Base-by-base conservation (phyloP, 345 rosid species). In the Durio zibethinus region DNA sequence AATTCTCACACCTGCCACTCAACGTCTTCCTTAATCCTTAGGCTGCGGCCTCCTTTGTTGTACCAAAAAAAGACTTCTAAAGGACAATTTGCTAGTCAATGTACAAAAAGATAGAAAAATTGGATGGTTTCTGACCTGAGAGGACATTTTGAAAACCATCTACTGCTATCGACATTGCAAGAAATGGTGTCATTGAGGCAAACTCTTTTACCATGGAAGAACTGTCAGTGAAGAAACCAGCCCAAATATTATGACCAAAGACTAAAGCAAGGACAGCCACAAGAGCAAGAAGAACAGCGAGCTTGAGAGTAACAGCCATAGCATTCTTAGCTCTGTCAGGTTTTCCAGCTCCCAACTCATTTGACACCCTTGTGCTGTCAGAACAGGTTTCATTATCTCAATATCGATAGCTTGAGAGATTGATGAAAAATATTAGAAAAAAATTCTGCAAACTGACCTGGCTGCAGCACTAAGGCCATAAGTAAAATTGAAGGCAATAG, bases 391-490 rank as follows among this genome's bases (percentile, higher is more conserved):
- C 16, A 3, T 50, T 15, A 8, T 42, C 45, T 42, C 45, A 42
- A 9, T 42, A 8, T 10, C 12, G 2, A 42, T 9, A 42, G 45
- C 45, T 42, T 42, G 10, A 42, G 2, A 9, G 12, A 42, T 42
- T 42, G 10, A 42, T 42, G 12, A 42, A 42, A 10, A 42, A 42
- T 42, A 10, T 42, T 10, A 42, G 45, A 42, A 42, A 36, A 40
- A 48, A 1, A 12, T 47, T 47, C 5, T 2, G 3, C 7, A n/a
- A 10, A 9, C 86, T 56, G 53, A 89, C 92, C 92, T 87, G 20
- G 82, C 87, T 11, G 89, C 87, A 8, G 92, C 90, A 62, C 89
- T 85, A 1, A 89, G 85, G 23, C 93, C 91, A 10, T 81, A 86
- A 0, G 80, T 75, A 16, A 82, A 67, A 85, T 83, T 83, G 82